Conservation (phyloP, 768 basidiomycete genomes). For the Suillus decipiens region DNA sequence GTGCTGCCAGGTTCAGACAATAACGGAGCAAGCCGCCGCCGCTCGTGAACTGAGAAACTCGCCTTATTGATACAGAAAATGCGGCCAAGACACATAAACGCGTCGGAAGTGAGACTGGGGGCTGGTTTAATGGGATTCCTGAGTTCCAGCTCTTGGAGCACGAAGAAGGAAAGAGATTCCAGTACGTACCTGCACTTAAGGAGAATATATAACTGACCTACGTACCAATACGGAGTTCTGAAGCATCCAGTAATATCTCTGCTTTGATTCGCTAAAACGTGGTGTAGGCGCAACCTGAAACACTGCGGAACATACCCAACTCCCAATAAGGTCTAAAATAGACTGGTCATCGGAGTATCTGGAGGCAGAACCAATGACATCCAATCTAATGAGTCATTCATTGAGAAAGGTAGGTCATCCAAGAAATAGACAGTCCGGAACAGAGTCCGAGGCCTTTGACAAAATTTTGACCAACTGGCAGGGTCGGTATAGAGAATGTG, state of each 20-base stretch:
- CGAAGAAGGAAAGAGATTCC: constrained; percentile 31
- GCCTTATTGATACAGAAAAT: constrained; percentile 23
- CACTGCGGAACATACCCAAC: background rate
- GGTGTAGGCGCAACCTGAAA: constrained; percentile 4
- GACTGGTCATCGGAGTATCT: background rate
- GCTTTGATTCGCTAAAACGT: background rate
- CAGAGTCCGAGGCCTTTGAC: no score
- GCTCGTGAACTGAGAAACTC: constrained; percentile 14
- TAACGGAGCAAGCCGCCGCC: constrained; percentile 31
- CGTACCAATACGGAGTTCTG: background rate
- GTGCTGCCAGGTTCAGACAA: constrained; percentile 32
- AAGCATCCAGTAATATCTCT: background rate
- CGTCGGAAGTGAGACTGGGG: constrained; percentile 31
- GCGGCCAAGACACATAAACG: constrained; percentile 27
- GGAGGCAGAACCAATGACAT: background rate
- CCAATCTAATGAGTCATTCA: constrained; percentile 15
- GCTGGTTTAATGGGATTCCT: constrained; percentile 40
- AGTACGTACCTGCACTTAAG: background rate
- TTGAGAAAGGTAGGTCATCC: background rate
- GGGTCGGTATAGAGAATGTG: no score
- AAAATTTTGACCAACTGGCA: no score
- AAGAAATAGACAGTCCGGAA: no score
- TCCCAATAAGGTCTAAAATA: background rate
- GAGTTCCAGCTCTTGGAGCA: constrained; percentile 41
- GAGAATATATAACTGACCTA: background rate